A percentile compares a stretch with the other conserved stretches of the same genome.
phyloP scores from a whole-genome alignment of 1,284 basidiomycete species.

The Ganoderma sinense region DNA sequence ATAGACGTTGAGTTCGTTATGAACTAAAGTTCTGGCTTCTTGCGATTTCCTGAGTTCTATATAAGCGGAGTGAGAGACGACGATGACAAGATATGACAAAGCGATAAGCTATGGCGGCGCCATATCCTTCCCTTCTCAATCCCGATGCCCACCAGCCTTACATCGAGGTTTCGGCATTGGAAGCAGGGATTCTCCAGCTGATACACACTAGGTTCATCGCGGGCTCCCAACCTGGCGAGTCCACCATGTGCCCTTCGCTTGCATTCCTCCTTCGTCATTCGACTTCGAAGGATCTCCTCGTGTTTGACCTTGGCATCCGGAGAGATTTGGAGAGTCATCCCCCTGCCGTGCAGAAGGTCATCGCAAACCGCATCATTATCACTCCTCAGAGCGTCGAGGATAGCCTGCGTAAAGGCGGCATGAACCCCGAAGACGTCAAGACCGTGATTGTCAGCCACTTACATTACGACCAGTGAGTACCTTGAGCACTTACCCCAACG shows the following conservation, averaged over 20 bases:
- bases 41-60: background rate
- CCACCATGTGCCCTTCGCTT: conserved; percentile 47
- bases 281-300: conserved; percentile 44
- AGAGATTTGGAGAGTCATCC: conserved; percentile 53
- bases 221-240: conserved; percentile 38
- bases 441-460: conserved; percentile 58
- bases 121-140: conserved; percentile 38
- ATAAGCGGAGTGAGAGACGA: background rate
- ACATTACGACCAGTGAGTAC: conserved; percentile 48
- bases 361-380: conserved; percentile 29
- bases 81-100: background rate
- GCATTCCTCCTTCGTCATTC: conserved; percentile 58
- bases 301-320: conserved; percentile 66
- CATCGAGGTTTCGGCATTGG: conserved; percentile 57
- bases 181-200: conserved; percentile 52
- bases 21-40: background rate
- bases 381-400: conserved; percentile 54
- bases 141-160: conserved; percentile 49
- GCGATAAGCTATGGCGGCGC: background rate
- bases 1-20: background rate
- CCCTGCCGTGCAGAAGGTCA: conserved; percentile 30
- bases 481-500: background rate
- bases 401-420: conserved; percentile 55
- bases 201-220: conserved; percentile 47
- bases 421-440: conserved; percentile 48